phyloP scores from a whole-genome alignment of 345 rosid genomes.

The Arabidopsis arenosa region DNA sequence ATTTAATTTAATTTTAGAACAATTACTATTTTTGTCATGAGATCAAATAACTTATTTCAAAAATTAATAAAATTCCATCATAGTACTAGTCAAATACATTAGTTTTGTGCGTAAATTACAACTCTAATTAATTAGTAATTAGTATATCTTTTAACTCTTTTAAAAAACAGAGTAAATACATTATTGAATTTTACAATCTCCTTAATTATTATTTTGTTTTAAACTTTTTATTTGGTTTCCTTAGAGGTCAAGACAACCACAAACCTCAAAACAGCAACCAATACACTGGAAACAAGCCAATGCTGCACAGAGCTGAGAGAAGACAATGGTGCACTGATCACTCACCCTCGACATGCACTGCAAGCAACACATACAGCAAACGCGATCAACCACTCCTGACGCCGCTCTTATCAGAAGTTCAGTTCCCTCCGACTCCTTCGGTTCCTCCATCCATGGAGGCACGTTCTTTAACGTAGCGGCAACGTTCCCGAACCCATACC shows the following conservation, averaged over 20 bases:
- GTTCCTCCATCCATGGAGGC: constrained; percentile 66
- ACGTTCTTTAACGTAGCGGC: constrained; percentile 61
- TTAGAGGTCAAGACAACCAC: constrained; percentile 52
- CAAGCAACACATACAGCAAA: constrained; percentile 90
- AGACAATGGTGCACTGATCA: constrained; percentile 62
- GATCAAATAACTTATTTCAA: no score
- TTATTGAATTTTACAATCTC: no score
- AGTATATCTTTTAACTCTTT: no score
- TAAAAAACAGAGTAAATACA: no score
- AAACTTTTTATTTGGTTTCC: no score
- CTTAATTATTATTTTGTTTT: no score
- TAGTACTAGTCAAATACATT: no score
- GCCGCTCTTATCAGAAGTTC: constrained; percentile 66
- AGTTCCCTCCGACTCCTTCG: constrained; percentile 58
- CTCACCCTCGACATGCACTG: constrained; percentile 59
- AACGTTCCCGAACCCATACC: constrained; percentile 77
- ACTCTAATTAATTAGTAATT: no score
- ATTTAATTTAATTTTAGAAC: no score
- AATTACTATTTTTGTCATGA: no score
- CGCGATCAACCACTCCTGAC: constrained; percentile 53
- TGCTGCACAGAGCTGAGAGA: constrained; percentile 70
- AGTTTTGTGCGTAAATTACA: no score
- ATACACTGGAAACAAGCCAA: constrained; percentile 77
- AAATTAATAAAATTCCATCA: no score
- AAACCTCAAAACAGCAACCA: constrained; percentile 74